Evolutionary conservation across 1,284 basidiomycete species (phyloP).

Genomic region (Austroboletus sp.): DNA sequence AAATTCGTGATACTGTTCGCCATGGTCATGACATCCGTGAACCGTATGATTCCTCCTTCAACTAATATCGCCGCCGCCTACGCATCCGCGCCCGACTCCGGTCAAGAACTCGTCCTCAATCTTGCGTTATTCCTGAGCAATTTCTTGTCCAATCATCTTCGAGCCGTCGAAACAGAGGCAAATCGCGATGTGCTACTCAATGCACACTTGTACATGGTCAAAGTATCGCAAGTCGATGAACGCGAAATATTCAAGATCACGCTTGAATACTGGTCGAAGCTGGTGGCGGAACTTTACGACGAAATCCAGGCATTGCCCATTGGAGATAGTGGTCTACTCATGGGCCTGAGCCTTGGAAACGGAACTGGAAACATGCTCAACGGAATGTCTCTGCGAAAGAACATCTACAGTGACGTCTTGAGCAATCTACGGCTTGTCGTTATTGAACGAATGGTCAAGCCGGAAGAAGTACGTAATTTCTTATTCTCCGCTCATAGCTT

Average conservation of each 20-base stretch:
- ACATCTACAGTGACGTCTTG: constrained; percentile 90
- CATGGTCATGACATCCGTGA: constrained; percentile 95
- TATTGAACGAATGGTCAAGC: constrained; percentile 99
- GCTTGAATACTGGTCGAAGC: constrained; percentile 96
- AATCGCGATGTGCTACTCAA: constrained; percentile 93
- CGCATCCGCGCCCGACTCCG: constrained; percentile 82
- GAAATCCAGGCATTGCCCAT: constrained; percentile 91
- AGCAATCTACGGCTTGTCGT: constrained; percentile 94
- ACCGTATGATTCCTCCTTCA: constrained; percentile 94
- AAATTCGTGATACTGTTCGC: constrained; percentile 98
- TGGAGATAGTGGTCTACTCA: constrained; percentile 87
- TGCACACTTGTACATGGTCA: constrained; percentile 97
- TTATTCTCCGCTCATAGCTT: constrained; percentile 5
- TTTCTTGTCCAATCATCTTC: constrained; percentile 89
- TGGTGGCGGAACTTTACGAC: constrained; percentile 98
- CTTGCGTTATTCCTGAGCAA: constrained; percentile 95
- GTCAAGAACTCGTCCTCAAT: constrained; percentile 96
- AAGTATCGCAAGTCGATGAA: constrained; percentile 96
- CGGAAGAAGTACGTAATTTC: constrained; percentile 75
- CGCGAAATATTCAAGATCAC: constrained; percentile 99
- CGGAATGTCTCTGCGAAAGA: constrained; percentile 81
- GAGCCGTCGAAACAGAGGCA: constrained; percentile 84
- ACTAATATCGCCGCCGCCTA: constrained; percentile 95
- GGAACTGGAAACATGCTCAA: constrained; percentile 63
- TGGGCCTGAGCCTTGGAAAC: constrained; percentile 81